Evolutionary conservation across 176 grass and related monocot species (phyloP), one percentile per base, ranked within the genome.

Genomic region (Phyllostachys edulis): DNA sequence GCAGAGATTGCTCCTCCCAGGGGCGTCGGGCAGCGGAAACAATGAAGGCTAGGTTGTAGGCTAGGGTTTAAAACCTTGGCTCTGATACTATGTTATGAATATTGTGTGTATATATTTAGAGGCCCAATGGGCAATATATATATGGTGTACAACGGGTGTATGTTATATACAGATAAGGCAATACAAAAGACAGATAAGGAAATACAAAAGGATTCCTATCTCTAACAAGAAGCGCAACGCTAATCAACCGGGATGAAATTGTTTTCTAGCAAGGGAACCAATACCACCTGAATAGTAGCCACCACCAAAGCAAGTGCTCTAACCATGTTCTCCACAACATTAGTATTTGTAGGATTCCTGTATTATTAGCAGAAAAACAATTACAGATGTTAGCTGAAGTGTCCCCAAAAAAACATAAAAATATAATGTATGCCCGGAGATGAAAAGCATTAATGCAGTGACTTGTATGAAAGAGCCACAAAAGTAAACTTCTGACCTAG

Each of bases 271-370:
- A 87, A 68, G 39, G 77, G 59, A 87, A 87, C 14, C 44, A 91
- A 82, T 92, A 95, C 90, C 64, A 95, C 86, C 87, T 98, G 96
- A 86, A 92, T 92, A 29, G 91, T 94, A 27, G 93, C 89, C 71
- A 95, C 96, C 73, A 98, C 96, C 75, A 94, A 82, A 77, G 96
- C 96, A 86, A 98, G 85, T 85, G 96, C 87, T 83, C 78, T 95
- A 69, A 98, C 96, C 55, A 98, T 95, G 73, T 95, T 98, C 83
- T 98, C 91, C 78, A 98, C 93, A n/a, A 98, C 93, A 95, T 95
- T 98, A 69, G 96, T 98, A 85, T 98, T 98, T 51, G 75, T 88
- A 69, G 96, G 91, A 73, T 95, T 89, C 91, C 96, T 98, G 80
- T 76, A 88, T 88, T 18, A 63, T 76, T 45, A 71, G 76, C 23